A percentile compares a stretch with the other conserved stretches of the same genome.
These are phyloP conservation scores for Dendrobium chrysotoxum DNA, from an alignment of 106 monocot species.

Conservation along the genomic window DNA sequence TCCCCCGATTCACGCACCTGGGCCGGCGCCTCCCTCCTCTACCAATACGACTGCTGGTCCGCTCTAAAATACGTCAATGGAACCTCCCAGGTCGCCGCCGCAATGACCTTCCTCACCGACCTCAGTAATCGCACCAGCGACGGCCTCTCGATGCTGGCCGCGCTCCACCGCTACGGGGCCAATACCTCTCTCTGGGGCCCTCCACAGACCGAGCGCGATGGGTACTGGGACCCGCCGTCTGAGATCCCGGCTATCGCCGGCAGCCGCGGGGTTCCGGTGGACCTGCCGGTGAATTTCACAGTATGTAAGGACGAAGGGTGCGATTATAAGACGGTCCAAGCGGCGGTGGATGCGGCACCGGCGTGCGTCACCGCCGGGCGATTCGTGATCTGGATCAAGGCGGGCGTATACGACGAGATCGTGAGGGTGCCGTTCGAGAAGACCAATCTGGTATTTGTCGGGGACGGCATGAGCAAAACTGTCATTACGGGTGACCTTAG, in stretches of 20 bases:
- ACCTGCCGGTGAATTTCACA: slow-evolving; percentile 12
- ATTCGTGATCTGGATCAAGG: slow-evolving; percentile 59
- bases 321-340: slow-evolving; percentile 44
- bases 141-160: slow-evolving; percentile 53
- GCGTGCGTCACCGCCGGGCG: background rate
- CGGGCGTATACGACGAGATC: slow-evolving; percentile 61
- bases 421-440: slow-evolving; percentile 65
- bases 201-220: slow-evolving; percentile 79
- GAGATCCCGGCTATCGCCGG: background rate
- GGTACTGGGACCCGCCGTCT: slow-evolving; percentile 40
- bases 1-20: slow-evolving; percentile 31
- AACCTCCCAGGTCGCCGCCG: slow-evolving; percentile 37
- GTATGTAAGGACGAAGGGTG: slow-evolving; percentile 41
- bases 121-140: slow-evolving; percentile 46
- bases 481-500: slow-evolving; percentile 62
- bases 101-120: slow-evolving; percentile 40
- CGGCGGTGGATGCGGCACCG: slow-evolving; percentile 71
- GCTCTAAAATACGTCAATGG: slow-evolving; percentile 65
- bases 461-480: slow-evolving; percentile 77
- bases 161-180: slow-evolving; percentile 56
- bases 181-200: slow-evolving; percentile 52
- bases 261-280: slow-evolving; percentile 7
- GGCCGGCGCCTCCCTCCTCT: slow-evolving; percentile 53
- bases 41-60: slow-evolving; percentile 77
- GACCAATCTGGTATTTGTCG: slow-evolving; percentile 58